Conservation (phyloP, 75 land plant species). For the Chamaecyparis obtusa region DNA sequence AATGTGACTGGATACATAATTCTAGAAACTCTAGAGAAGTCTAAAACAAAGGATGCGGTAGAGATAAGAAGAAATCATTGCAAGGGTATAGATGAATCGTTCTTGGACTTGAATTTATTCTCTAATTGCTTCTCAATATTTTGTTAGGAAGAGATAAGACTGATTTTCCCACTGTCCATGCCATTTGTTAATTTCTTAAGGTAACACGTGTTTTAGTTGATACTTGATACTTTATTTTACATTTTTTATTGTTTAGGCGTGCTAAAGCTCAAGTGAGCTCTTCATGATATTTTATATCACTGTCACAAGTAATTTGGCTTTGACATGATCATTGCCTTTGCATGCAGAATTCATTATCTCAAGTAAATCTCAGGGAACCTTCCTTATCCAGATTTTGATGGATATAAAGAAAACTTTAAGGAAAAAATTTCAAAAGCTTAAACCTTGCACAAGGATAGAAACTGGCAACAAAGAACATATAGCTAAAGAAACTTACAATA, state of each 20-base stretch:
- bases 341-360: not conserved
- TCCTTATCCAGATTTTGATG: not conserved
- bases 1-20: no score
- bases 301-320: not conserved
- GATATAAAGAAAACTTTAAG: not conserved
- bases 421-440: not conserved
- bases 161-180: not conserved
- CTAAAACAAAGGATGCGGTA: no score
- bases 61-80: no score
- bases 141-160: not conserved
- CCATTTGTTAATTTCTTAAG: not conserved
- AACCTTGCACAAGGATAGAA: no score
- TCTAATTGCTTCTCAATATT: no score
- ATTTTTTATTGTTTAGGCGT: not conserved
- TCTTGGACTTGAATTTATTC: no score
- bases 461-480: no score
- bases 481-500: no score
- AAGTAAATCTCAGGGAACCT: not conserved
- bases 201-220: not conserved
- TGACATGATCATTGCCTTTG: not conserved
- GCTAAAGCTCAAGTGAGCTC: not conserved
- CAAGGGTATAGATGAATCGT: no score
- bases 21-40: no score
- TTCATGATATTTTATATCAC: not conserved
- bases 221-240: not conserved